Evolutionary conservation across 225 moss, liverwort and hornwort genomes (phyloP).

Genomic region (Physcomitrium patens): DNA sequence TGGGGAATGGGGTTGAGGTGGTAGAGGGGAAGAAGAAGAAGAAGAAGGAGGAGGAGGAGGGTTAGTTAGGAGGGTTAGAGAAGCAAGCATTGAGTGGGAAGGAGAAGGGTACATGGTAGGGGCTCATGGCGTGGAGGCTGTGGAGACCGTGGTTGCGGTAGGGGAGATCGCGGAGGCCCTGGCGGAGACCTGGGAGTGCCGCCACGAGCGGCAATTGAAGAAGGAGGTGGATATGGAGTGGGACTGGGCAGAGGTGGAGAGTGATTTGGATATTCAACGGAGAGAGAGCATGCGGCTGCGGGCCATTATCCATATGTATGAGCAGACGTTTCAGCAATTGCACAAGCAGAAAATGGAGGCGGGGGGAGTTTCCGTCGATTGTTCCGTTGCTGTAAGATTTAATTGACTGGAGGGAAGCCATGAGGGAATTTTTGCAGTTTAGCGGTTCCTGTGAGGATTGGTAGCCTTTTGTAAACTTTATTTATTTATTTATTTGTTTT

Average conservation of each 20-base stretch:
- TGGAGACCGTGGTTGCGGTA: conserved; percentile 82
- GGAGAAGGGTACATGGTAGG: conserved; percentile 51
- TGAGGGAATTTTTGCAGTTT: neutral
- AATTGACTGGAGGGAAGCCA: neutral
- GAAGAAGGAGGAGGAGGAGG: too few relatives aligned
- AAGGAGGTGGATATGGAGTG: conserved; percentile 59
- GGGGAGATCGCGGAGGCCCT: conserved; percentile 91
- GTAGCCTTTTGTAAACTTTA: neutral
- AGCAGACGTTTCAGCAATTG: conserved; percentile 60
- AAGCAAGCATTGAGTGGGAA: neutral
- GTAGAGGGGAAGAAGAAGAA: neutral
- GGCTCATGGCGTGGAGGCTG: conserved; percentile 70
- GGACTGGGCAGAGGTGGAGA: conserved; percentile 70
- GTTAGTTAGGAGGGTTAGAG: conserved; percentile 24
- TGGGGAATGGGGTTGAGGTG: neutral
- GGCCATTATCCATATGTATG: conserved; percentile 71
- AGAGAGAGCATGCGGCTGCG: conserved; percentile 70
- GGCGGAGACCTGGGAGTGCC: conserved; percentile 79
- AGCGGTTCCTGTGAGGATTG: neutral
- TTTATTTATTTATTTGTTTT: neutral
- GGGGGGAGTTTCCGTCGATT: conserved; percentile 49
- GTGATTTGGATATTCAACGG: conserved; percentile 69
- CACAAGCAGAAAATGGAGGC: conserved; percentile 51
- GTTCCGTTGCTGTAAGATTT: conserved; percentile 40
- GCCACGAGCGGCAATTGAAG: conserved; percentile 61